A percentile compares a stretch with the other conserved stretches of the same genome.
Evolutionary conservation across 768 basidiomycete species (phyloP).

Genomic region (Albatrellus ellisii): DNA sequence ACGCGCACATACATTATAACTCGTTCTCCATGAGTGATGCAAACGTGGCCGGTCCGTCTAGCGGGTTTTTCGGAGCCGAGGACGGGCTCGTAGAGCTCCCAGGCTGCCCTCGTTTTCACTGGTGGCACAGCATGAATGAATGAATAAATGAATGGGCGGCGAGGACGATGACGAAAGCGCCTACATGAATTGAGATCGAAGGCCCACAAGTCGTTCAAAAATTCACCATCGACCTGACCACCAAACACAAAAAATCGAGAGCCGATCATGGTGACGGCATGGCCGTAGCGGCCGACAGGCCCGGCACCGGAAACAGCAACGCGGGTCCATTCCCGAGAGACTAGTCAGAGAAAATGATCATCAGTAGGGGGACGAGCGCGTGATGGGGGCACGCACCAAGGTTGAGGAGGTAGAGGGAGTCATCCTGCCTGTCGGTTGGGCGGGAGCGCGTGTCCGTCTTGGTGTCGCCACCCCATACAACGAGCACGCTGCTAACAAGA

Average conservation of each 20-base stretch:
- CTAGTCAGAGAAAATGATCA: slow-evolving; percentile 25
- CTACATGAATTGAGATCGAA: slow-evolving; percentile 92
- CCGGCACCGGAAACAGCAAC: slow-evolving; percentile 64
- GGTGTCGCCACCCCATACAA: slow-evolving; percentile 98
- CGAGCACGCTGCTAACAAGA: slow-evolving; percentile 87
- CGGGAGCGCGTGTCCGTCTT: slow-evolving; percentile 57
- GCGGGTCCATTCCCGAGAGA: slow-evolving; percentile 90
- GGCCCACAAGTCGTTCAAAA: slow-evolving; percentile 89
- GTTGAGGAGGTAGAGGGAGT: slow-evolving; percentile 88
- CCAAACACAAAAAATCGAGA: slow-evolving; percentile 93
- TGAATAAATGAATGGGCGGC: background rate
- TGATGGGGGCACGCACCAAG: slow-evolving; percentile 47
- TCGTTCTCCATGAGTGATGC: slow-evolving; percentile 61
- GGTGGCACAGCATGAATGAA: too few relatives aligned
- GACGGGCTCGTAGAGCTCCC: slow-evolving; percentile 67
- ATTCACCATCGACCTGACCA: slow-evolving; percentile 90
- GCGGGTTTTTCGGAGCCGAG: slow-evolving; percentile 51
- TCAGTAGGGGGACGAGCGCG: background rate
- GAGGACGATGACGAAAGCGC: slow-evolving; percentile 18
- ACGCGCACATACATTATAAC: slow-evolving; percentile 10
- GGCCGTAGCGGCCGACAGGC: slow-evolving; percentile 88
- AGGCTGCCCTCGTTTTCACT: slow-evolving; percentile 77
- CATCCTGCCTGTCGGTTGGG: slow-evolving; percentile 71
- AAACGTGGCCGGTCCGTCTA: slow-evolving; percentile 84
- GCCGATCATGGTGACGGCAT: slow-evolving; percentile 86